Conservation (phyloP, 768 basidiomycete species). For the Lentinula raphanica region DNA sequence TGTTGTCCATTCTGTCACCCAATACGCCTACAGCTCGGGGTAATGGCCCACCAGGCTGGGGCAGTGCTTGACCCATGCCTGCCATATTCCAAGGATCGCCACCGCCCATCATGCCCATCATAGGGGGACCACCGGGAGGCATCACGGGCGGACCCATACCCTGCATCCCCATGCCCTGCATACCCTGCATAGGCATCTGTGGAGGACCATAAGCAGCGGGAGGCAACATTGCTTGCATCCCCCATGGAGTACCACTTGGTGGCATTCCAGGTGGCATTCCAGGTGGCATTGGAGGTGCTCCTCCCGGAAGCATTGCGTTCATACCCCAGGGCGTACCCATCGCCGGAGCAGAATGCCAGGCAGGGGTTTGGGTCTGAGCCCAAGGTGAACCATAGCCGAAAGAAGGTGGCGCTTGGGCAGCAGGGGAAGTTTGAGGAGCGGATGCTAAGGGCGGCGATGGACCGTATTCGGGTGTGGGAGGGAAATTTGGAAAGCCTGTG, state of each 20-base stretch:
- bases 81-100: not conserved
- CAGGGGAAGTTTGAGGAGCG: no score
- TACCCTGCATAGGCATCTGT: not conserved
- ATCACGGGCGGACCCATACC: slow-evolving; percentile 1
- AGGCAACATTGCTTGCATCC: not conserved
- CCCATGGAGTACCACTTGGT: not conserved
- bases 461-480: not conserved
- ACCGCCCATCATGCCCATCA: not conserved
- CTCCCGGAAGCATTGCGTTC: not conserved
- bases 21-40: not conserved
- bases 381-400: not conserved
- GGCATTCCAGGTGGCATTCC: not conserved
- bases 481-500: not conserved
- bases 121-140: not conserved
- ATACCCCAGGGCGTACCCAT: slow-evolving; percentile 2
- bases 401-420: not conserved
- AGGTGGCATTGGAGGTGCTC: not conserved
- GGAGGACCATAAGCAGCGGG: not conserved
- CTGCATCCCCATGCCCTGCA: not conserved
- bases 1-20: slow-evolving; percentile 1
- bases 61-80: not conserved
- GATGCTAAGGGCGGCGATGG: not conserved
- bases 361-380: not conserved
- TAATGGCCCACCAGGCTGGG: not conserved
- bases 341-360: not conserved